Evolutionary conservation across 2,329 filamentous ascomycete species (phyloP).

Genomic region (Xylaria hypoxylon): DNA sequence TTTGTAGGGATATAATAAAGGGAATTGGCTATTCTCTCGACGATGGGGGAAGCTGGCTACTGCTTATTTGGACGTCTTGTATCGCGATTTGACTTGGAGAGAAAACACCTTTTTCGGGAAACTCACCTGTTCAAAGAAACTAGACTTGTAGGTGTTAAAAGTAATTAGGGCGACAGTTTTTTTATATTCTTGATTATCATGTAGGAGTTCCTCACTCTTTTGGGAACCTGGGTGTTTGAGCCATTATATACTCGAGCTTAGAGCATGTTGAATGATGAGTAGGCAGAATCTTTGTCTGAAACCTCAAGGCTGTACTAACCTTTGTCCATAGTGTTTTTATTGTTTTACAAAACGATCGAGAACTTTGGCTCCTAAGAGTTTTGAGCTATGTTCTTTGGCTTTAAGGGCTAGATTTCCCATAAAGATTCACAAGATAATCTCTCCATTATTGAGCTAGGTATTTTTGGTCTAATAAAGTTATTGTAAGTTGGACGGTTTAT

Average conservation of each 20-base stretch:
- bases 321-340: background rate
- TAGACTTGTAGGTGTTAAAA: background rate
- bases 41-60: background rate
- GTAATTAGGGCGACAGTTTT: background rate
- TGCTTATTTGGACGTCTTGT: constrained; percentile 1
- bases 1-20: too few species aligned
- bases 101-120: background rate
- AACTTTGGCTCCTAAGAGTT: background rate
- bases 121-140: background rate
- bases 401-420: background rate
- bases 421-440: background rate
- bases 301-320: background rate
- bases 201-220: background rate
- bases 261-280: background rate
- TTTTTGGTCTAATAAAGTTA: background rate
- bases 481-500: background rate
- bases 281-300: constrained; percentile 8
- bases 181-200: background rate
- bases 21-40: background rate
- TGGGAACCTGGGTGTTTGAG: background rate
- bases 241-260: constrained; percentile 10
- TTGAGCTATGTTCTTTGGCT: background rate
- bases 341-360: background rate
- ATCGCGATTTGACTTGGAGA: background rate
- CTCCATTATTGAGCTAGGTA: background rate